A percentile compares a stretch with the other conserved stretches of the same genome.
phyloP scores from a whole-genome alignment of 2,329 filamentous ascomycete genomes.

The Dendryphion nanum region DNA sequence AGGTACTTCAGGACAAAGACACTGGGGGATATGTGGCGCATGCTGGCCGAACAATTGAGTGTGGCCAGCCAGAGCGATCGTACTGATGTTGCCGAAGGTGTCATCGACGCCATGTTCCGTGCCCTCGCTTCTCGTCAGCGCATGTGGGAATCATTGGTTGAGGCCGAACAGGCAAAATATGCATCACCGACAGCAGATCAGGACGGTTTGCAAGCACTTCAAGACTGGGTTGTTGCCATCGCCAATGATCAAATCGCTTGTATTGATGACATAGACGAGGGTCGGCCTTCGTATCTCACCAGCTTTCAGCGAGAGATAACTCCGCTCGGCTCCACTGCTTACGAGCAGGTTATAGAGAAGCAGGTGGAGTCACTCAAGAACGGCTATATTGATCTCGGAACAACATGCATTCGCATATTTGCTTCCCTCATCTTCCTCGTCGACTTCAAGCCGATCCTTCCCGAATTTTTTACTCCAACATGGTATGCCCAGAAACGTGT shows the following conservation, averaged over 20 bases:
- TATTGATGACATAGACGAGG: conserved; percentile 74
- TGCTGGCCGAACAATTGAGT: conserved; percentile 89
- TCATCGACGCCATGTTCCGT: conserved; percentile 93
- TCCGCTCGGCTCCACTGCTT: conserved; percentile 74
- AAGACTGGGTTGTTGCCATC: conserved; percentile 93
- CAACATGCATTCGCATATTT: conserved; percentile 87
- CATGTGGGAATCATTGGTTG: conserved; percentile 83
- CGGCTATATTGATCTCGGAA: conserved; percentile 92
- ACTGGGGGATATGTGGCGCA: conserved; percentile 92
- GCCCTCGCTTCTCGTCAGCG: conserved; percentile 80
- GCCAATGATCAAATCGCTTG: conserved; percentile 99
- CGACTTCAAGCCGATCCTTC: conserved; percentile 80
- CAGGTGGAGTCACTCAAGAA: conserved; percentile 78
- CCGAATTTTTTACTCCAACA: conserved; percentile 83
- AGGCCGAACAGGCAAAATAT: conserved; percentile 78
- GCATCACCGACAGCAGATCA: conserved; percentile 54
- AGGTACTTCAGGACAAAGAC: conserved; percentile 91
- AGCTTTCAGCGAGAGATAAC: conserved; percentile 84
- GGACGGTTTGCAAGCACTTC: conserved; percentile 70
- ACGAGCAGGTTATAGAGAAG: conserved; percentile 67
- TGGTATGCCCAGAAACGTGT: conserved; percentile 89
- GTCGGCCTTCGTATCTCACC: conserved; percentile 76
- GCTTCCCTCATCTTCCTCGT: conserved; percentile 83
- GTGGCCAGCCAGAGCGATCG: conserved; percentile 83
- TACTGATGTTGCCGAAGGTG: conserved; percentile 87